Evolutionary conservation across 2,329 filamentous ascomycete species (phyloP).

Genomic region (Elsinoe arachidis): DNA sequence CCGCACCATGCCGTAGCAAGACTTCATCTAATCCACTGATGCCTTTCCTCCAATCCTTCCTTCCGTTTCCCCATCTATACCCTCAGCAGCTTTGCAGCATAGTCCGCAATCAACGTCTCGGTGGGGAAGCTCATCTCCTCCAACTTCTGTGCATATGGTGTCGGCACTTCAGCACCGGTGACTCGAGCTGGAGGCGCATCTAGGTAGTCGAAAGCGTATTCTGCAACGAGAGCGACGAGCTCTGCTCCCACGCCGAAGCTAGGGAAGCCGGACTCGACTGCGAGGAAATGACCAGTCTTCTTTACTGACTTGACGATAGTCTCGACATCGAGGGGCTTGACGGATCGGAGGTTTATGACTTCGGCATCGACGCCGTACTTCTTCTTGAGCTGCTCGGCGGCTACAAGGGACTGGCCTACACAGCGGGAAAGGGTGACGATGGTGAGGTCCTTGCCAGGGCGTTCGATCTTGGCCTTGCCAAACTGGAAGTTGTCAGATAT

Average conservation of each 20-base stretch:
- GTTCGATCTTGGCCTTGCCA: conserved; percentile 98
- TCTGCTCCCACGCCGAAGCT: conserved; percentile 88
- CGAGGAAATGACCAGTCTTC: conserved; percentile 90
- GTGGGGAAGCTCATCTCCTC: conserved; percentile 95
- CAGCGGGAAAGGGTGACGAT: conserved; percentile 91
- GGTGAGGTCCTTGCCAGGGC: conserved; percentile 88
- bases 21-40: neutral
- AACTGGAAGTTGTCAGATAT: conserved; percentile 41
- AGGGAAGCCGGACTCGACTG: conserved; percentile 92
- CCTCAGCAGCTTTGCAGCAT: conserved; percentile 79
- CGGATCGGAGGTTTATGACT: conserved; percentile 94
- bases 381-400: conserved; percentile 85
- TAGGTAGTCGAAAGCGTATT: conserved; percentile 97
- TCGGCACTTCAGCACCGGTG: conserved; percentile 94
- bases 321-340: conserved; percentile 95
- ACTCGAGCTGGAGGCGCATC: conserved; percentile 88
- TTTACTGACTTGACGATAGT: conserved; percentile 94
- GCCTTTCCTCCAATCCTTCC: neutral
- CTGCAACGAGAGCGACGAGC: conserved; percentile 89
- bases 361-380: conserved; percentile 94
- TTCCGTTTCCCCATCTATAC: conserved; percentile 40
- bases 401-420: conserved; percentile 81
- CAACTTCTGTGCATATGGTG: conserved; percentile 84
- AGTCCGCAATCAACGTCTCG: conserved; percentile 76
- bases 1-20: neutral